Percentiles rank a stretch among this genome's conserved stretches.
phyloP scores from a whole-genome alignment of 1,284 basidiomycete species.

The Kalmanozyma brasiliensis region DNA sequence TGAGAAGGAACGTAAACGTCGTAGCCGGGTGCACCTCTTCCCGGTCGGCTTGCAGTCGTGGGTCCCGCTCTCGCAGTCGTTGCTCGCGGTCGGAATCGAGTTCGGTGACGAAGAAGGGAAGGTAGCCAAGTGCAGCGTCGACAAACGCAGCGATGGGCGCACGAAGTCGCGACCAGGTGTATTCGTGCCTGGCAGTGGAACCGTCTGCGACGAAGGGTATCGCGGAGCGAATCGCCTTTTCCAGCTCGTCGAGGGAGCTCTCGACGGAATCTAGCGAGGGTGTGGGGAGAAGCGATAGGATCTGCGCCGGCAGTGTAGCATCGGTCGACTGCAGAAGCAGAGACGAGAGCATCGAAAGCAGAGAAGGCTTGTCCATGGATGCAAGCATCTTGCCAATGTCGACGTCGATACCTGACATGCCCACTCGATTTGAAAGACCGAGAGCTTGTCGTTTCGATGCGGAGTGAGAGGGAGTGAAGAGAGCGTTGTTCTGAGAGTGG shows the following conservation, averaged over 20 bases:
- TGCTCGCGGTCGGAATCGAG: conserved; percentile 44
- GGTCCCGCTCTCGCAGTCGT: conserved; percentile 24
- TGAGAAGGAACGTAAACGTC: conserved; percentile 55
- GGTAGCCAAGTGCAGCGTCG: conserved; percentile 43
- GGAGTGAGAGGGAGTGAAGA: conserved; percentile 10
- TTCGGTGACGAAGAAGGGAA: conserved; percentile 58
- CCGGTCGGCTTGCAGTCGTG: conserved; percentile 31
- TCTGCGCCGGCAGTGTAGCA: conserved; percentile 49
- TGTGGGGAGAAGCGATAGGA: conserved; percentile 58
- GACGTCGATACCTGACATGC: conserved; percentile 48
- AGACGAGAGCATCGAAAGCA: conserved; percentile 55
- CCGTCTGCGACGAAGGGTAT: conserved; percentile 44
- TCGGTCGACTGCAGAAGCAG: conserved; percentile 51
- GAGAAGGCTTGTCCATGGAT: conserved; percentile 59
- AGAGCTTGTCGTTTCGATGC: conserved; percentile 37
- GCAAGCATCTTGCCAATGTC: conserved; percentile 61
- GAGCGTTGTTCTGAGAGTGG: neutral
- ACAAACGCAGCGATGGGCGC: conserved; percentile 53
- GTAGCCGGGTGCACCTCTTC: conserved; percentile 58
- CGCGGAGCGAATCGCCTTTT: conserved; percentile 48
- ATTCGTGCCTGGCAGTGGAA: conserved; percentile 49
- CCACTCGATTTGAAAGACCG: conserved; percentile 16
- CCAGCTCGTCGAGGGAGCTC: conserved; percentile 47
- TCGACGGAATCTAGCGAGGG: conserved; percentile 58
- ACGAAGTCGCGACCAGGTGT: conserved; percentile 59